Evolutionary conservation across 1,139 yeast genomes (phyloP), one percentile per base, ranked within the genome.

Genomic region (Pichia sp.): DNA sequence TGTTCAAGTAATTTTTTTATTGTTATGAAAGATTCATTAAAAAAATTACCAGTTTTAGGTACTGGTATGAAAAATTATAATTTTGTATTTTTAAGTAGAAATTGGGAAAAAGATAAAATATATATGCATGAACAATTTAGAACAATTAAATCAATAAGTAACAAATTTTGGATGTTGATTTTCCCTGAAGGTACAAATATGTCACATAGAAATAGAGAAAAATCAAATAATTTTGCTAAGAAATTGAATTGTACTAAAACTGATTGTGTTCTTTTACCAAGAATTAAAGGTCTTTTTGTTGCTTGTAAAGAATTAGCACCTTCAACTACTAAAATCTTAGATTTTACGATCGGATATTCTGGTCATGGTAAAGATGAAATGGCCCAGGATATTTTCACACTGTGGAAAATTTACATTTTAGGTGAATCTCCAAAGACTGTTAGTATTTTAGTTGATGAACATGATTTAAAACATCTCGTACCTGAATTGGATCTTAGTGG

Each of bases 121-220:
- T 69, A 69, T 8, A 70, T 90, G 68, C 69, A 78, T 29, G 72
- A 75, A 43, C 77, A 74, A 44, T 68, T 87, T 47, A 64, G 68
- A 22, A 71, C 70, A 30, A 47, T 50, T 51, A 46, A 50, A 12
- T 35, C 29, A 8, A 22, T 53, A 2, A 37, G 41, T 30, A 63
- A 40, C 48, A 68, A 43, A 62, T 71, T 69, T 71, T 80, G 52
- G 59, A 60, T 92, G 44, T 65, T 90, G 27, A 63, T 92, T 30
- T 92, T 83, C 64, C 98, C 99, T 1, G 99, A 92, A 63, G 99
- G 99, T 2, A 92, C 99, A 0, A 94, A 89, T 43, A 68, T 86
- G 48, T 81, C 94, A 33, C 70, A 69, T 11, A 73, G 77, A 52
- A 87, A 96, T 4, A 72, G 76, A 41, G 66, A 58, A 7, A 76